Base-by-base conservation (phyloP, 1,139 yeast species). In the Suhomyces panamericanus region DNA sequence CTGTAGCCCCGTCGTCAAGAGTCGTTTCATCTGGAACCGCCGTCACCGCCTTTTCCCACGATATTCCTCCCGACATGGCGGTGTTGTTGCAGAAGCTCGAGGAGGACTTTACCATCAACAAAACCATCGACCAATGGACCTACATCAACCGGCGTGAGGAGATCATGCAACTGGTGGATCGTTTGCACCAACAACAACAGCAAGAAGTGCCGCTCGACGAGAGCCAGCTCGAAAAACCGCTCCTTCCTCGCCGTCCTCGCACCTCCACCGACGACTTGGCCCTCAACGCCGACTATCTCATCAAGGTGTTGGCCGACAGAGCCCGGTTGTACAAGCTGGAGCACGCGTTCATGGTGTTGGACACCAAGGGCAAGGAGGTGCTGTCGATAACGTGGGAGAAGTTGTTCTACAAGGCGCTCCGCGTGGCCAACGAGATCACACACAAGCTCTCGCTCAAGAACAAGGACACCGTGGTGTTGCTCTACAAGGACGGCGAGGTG, bases 331-430 rank as follows among this genome's bases (percentile, higher is more conserved):
- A 83, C 55, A 81, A 82, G 35, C 70, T 78, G 20, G 91, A 87
- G 49, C 74, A 77, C 15, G 97, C 97, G 0, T 75, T 93, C 42
- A 66, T 84, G 36, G 78, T 83, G 3, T 69, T 93, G 26, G 96
- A 90, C 58, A 62, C 78, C 4, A 85, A 80, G 55, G 97, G 96
- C 5, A 91, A 88, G 60, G 98, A 91, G 59, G 73, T 79, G 0
- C 77, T 78, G 24, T 66, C 85, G 0, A 85, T 93, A 11, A 76
- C 93, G 0, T 95, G 99, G 99, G 97, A 89, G 50, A 91, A 89
- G 59, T 70, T 95, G 16, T 87, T 89, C 49, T 65, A 85, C 37
- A 80, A 86, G 54, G 87, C 97, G 0, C 95, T 89, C 56, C 88
- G 87, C 57, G 85, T 95, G 14, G 96, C 97, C 0, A 88, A 85